phyloP scores from a whole-genome alignment of 768 basidiomycete species.

The Polyporus arcularius region DNA sequence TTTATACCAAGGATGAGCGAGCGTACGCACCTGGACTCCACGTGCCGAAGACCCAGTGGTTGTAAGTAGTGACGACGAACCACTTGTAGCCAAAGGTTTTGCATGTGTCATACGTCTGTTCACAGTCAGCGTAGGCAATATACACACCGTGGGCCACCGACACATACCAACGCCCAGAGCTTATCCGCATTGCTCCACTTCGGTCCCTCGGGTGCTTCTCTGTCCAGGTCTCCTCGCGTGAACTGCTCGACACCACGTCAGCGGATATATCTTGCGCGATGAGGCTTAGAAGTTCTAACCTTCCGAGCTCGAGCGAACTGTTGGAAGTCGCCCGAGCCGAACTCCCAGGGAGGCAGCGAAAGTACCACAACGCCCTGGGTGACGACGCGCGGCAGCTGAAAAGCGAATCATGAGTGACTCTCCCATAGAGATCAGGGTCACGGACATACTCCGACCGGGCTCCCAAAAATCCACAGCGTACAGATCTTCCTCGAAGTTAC shows the following conservation, averaged over 20 bases:
- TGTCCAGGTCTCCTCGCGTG: background rate
- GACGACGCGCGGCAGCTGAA: background rate
- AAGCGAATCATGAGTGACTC: background rate
- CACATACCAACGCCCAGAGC: constrained; percentile 12
- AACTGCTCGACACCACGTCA: background rate
- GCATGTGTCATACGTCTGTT: constrained; percentile 13
- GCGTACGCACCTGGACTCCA: constrained; percentile 10
- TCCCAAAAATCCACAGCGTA: constrained; percentile 3
- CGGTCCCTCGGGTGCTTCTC: background rate
- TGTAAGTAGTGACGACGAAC: constrained; percentile 16
- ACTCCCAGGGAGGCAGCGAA: constrained; percentile 10
- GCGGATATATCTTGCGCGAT: too few relatives aligned
- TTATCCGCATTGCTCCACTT: constrained; percentile 10
- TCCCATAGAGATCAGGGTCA: too few relatives aligned
- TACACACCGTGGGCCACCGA: background rate
- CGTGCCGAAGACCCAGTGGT: constrained; percentile 16
- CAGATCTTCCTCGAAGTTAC: constrained; percentile 1
- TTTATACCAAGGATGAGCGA: background rate
- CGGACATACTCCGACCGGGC: background rate
- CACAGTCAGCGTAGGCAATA: too few relatives aligned
- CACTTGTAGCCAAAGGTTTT: constrained; percentile 4
- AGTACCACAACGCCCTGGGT: constrained; percentile 10
- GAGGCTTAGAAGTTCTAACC: background rate
- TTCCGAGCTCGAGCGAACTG: background rate
- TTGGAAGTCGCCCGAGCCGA: constrained; percentile 7